These are phyloP conservation scores for Avena sativa DNA, from an alignment of 176 grass and related monocot species.

Conservation along the genomic window DNA sequence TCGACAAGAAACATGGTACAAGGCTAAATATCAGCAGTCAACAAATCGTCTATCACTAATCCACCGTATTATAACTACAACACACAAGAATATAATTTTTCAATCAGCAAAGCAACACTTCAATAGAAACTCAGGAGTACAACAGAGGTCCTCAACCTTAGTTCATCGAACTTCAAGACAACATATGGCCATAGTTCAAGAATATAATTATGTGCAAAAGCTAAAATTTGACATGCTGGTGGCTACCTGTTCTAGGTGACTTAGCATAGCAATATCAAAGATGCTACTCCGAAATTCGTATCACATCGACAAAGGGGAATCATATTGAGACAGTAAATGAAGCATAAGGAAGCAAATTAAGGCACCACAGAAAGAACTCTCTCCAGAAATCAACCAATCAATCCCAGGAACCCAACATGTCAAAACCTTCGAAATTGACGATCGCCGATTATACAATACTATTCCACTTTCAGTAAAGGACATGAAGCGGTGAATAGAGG, in stretches of 20 bases:
- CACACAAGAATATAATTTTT: background rate
- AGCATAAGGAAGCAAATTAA: background rate
- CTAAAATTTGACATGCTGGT: background rate
- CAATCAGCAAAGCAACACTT: background rate
- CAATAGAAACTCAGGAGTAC: background rate
- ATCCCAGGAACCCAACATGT: background rate
- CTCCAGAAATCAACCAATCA: background rate
- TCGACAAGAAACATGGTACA: background rate
- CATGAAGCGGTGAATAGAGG: background rate
- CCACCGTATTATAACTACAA: background rate
- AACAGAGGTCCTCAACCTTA: background rate
- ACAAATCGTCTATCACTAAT: background rate
- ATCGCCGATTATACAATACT: background rate
- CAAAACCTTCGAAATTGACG: background rate
- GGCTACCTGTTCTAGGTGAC: background rate
- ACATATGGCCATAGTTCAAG: background rate
- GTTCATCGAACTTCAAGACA: background rate
- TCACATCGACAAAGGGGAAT: background rate
- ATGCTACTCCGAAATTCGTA: background rate
- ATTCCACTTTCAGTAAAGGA: background rate
- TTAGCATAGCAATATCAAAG: background rate
- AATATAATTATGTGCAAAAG: background rate
- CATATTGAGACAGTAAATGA: background rate
- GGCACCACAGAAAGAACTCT: background rate
- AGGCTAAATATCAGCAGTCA: background rate